Base-by-base conservation (phyloP, 2,329 filamentous ascomycete species). In the Cordyceps fumosorosea region DNA sequence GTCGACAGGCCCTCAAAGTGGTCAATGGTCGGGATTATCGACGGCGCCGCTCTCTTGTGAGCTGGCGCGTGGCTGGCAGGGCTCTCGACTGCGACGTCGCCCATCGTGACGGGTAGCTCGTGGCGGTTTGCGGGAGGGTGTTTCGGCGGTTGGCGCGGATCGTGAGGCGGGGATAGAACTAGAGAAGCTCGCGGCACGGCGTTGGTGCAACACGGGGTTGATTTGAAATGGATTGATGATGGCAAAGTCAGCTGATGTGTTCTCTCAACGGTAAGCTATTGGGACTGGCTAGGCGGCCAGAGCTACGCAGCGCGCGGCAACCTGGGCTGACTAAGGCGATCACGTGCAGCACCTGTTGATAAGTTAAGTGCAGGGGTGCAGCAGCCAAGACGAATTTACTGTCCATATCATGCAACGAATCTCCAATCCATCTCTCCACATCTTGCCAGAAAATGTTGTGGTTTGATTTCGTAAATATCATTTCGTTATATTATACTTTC, bases 1-100 rank as follows among this genome's bases (percentile, higher is more conserved):
- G 85, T 86, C 18, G 87, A 84, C 65, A 92, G 81, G 64, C 91
- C 92, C 76, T 97, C 93, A 66, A 97, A 87, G 68, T 89, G 88
- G 74, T 96, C 92, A 76, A 96, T 89, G 76, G 90, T 93, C 47
- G 91, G 90, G 78, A 96, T 95, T 71, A 89, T 87, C 65, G 88
- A 89, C 57, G 88, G 86, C 70, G 87, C 83, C 72, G 87, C 81
- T 81, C 91, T 96, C 81, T 89, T 93, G 78, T 92, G 89, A 75
- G 89, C 88, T 73, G 87, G 83, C 76, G 88, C 80, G 68, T 82
- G 84, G 82, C 86, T 89, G 75, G 83, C 82, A 73, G 91, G 87
- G 78, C 84, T 92, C 79, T 96, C 91, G 73, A 96, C 86, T 71
- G 89, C 83, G 74, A 91, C 85, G 81, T 96, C 91, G 76, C 87